A percentile compares a stretch with the other conserved stretches of the same genome.
Conservation (phyloP, 2,329 filamentous ascomycete genomes). For the Ceratocystis colombiana region DNA sequence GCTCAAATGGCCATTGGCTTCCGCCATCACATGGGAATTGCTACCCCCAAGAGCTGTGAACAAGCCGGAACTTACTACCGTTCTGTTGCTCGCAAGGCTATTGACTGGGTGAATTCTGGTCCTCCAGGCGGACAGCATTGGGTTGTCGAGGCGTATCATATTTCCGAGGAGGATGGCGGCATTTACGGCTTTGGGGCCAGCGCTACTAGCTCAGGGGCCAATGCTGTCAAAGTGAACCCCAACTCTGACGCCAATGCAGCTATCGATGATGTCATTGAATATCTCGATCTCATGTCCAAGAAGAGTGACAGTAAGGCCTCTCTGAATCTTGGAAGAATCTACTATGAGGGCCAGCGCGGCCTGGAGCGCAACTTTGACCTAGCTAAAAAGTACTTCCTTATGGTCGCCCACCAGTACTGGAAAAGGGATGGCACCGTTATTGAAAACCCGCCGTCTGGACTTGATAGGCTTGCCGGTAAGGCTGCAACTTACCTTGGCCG, state of each 20-base stretch:
- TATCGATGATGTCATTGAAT: constrained; percentile 89
- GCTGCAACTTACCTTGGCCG: constrained; percentile 78
- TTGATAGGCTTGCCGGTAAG: constrained; percentile 71
- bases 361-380: constrained; percentile 62
- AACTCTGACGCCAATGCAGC: constrained; percentile 75
- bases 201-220: constrained; percentile 72
- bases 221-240: constrained; percentile 62
- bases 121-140: constrained; percentile 78
- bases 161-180: constrained; percentile 82
- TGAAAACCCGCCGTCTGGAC: constrained; percentile 56
- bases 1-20: constrained; percentile 93
- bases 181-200: constrained; percentile 95
- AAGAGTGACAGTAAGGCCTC: constrained; percentile 84
- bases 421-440: constrained; percentile 62
- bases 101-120: constrained; percentile 76
- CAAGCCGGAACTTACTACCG: constrained; percentile 82
- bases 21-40: constrained; percentile 74
- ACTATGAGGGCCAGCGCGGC: constrained; percentile 75
- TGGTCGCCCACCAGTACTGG: constrained; percentile 75
- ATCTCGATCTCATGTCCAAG: constrained; percentile 77
- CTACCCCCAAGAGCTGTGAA: constrained; percentile 76
- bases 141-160: constrained; percentile 66
- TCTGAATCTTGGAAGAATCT: constrained; percentile 72
- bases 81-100: constrained; percentile 82
- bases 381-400: constrained; percentile 71